These are phyloP conservation scores for Amaranthus hypochondriacus DNA, from an alignment of 148 eudicot species.

Conservation along the genomic window DNA sequence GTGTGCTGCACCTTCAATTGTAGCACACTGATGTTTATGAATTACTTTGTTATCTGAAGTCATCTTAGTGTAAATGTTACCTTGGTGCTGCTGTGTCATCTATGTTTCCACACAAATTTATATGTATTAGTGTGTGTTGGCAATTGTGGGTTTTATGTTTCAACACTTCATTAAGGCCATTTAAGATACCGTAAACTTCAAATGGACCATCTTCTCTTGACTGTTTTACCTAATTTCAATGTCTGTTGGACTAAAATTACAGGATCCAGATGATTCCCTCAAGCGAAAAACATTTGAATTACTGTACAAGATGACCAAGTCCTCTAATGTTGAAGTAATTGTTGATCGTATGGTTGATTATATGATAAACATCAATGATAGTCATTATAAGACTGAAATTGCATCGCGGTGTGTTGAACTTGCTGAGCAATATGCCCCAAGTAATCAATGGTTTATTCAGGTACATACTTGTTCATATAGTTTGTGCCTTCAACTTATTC, in stretches of 20 bases:
- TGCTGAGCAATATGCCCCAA: conserved; percentile 97
- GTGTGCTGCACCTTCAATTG: background rate
- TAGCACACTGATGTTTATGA: background rate
- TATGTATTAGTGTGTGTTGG: too few relatives aligned
- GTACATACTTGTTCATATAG: conserved; percentile 24
- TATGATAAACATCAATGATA: conserved; percentile 86
- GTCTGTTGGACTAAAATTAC: conserved; percentile 27
- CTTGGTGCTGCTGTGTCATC: too few relatives aligned
- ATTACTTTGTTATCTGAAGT: background rate
- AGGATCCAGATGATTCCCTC: conserved; percentile 98
- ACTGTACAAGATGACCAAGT: conserved; percentile 91
- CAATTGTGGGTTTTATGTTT: too few relatives aligned
- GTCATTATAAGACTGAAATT: conserved; percentile 92
- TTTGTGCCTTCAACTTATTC: background rate
- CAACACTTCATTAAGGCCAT: too few relatives aligned
- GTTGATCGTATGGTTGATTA: conserved; percentile 96
- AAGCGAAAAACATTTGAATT: conserved; percentile 97
- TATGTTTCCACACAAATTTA: too few relatives aligned
- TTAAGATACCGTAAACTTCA: too few relatives aligned
- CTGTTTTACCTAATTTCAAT: background rate
- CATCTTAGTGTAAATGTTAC: background rate
- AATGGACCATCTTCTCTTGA: background rate
- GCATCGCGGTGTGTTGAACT: conserved; percentile 98
- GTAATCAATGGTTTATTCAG: conserved; percentile 99
- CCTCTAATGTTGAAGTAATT: conserved; percentile 95